Evolutionary conservation across 345 rosid genomes (phyloP).

Genomic region (Citrus sinensis): DVS_A1.0 CM039163.1:6756501-6757000

Average conservation of each 20-base stretch:
- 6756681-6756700: constrained; percentile 71
- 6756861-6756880: constrained; percentile 32
- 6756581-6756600: constrained; percentile 50
- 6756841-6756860: constrained; percentile 99
- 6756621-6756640: constrained; percentile 77
- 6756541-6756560: constrained; percentile 39
- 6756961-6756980: neutral
- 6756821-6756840: constrained; percentile 97
- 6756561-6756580: constrained; percentile 32
- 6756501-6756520: neutral
- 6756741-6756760: constrained; percentile 99
- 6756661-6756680: constrained; percentile 97
- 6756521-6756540: neutral
- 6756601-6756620: constrained; percentile 82
- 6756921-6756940: neutral
- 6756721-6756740: constrained; percentile 94
- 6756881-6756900: constrained; percentile 4
- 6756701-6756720: constrained; percentile 79
- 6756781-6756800: constrained; percentile 98
- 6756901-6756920: neutral
- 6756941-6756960: neutral
- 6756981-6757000: neutral
- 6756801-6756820: constrained; percentile 85
- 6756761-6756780: constrained; percentile 99
- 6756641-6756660: constrained; percentile 93